Evolutionary conservation across 2,329 filamentous ascomycete species (phyloP).

Genomic region (Zymoseptoria pseudotritici): DNA sequence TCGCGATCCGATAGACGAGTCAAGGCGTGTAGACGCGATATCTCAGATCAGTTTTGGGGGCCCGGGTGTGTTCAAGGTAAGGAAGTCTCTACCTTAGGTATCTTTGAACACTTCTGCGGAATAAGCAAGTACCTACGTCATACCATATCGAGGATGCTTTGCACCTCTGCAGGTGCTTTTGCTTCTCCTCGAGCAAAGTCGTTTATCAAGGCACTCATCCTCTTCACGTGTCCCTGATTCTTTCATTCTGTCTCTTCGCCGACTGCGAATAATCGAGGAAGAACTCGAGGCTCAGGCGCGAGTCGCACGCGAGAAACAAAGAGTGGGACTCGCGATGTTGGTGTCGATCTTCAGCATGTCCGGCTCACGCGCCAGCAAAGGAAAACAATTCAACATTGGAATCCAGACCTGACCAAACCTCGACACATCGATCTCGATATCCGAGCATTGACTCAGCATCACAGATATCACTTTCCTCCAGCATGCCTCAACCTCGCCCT

Average conservation of each 20-base stretch:
- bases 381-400: background rate
- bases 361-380: background rate
- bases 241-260: background rate
- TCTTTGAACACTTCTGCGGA: background rate
- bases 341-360: background rate
- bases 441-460: background rate
- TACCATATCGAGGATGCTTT: background rate
- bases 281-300: background rate
- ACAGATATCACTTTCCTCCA: slow-evolving; percentile 6
- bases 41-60: background rate
- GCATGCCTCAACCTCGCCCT: slow-evolving; percentile 3
- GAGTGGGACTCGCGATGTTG: background rate
- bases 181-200: background rate
- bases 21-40: background rate
- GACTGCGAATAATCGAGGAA: background rate
- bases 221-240: background rate
- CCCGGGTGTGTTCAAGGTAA: background rate
- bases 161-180: background rate
- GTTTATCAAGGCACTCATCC: background rate
- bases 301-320: background rate
- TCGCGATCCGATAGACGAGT: background rate
- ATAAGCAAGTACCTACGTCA: background rate
- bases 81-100: no score
- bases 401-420: background rate
- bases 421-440: background rate